Base-by-base conservation (phyloP, 805 yeast species). In the Candida quercuum region DNA sequence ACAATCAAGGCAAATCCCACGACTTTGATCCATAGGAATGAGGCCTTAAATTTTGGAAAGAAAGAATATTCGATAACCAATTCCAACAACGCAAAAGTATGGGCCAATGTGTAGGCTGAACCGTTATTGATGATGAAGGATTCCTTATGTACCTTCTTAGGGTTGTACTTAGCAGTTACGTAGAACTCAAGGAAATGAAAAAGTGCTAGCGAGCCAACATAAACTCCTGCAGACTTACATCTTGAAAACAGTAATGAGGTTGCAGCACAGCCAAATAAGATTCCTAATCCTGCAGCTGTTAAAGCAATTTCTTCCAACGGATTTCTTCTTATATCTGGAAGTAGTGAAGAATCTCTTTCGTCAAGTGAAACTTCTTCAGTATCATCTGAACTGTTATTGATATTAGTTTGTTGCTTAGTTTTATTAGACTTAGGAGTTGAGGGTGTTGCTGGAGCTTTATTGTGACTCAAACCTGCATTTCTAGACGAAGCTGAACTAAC, bases 151-250 rank as follows among this genome's bases (percentile, higher is more conserved):
- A 81, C 82, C 51, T 80, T 78, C 4, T 66, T 57, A 3, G 78
- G 69, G 52, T 91, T 88, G 61, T 69, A 87, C 36, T 66, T 62
- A 0, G 95, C 88, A 0, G 99, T 93, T 28, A 78, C 72, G 51
- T 72, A 76, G 56, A 81, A 93, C 61, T 93, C 99, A 16, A 86
- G 56, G 48, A 85, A 74, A 57, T 93, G 98, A 61, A 91, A 93
- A 0, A 70, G 20, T 3, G 81, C 57, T 9, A 85, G 54, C 1
- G 73, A 18, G 20, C 12, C 16, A 17, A 29, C 20, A 13, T 16
- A 29, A 5, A 29, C 3, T 7, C 32, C 32, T 13, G 24, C 32
- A 4, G 32, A 29, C 13, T 29, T 18, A 19, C 32, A 29, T 29
- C 20, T 29, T 3, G 32, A 16, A 17, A 19, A 29, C 8, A 15